phyloP scores from a whole-genome alignment of 108 stramenopile species.

The Aurantiochytrium sp. region DNA sequence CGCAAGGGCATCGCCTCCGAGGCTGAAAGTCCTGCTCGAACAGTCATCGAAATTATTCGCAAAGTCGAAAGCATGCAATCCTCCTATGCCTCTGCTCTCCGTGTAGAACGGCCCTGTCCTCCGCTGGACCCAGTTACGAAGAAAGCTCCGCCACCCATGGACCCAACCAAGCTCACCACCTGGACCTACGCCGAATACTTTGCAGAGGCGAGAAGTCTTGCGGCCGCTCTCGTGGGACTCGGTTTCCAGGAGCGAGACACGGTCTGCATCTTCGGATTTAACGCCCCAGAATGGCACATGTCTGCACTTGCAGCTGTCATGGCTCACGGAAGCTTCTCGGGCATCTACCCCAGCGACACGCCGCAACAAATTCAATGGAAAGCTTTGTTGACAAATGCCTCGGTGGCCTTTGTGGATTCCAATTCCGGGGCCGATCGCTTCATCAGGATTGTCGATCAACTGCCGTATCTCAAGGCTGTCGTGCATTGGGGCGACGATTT shows the following conservation, averaged over 20 bases:
- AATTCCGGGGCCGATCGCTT: conserved; percentile 52
- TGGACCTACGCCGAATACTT: conserved; percentile 1
- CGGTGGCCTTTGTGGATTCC: conserved; percentile 59
- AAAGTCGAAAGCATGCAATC: neutral
- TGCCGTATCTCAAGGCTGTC: conserved; percentile 55
- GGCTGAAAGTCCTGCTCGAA: neutral
- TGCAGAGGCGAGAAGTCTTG: neutral
- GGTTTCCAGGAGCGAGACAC: conserved; percentile 50
- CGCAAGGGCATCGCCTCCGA: neutral
- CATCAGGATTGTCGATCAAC: conserved; percentile 25
- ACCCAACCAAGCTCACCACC: neutral
- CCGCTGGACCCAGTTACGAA: neutral
- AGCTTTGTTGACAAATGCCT: conserved; percentile 53
- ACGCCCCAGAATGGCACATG: conserved; percentile 54
- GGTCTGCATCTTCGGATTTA: conserved; percentile 68
- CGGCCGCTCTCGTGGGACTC: neutral
- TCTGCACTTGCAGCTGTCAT: conserved; percentile 51
- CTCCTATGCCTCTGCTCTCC: neutral
- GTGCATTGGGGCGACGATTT: conserved; percentile 50
- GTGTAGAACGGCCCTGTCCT: neutral
- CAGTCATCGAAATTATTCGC: neutral
- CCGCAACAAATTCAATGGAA: conserved; percentile 61
- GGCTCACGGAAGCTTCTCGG: conserved; percentile 58
- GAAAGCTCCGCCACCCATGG: neutral
- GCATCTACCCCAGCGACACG: conserved; percentile 63